Conservation (phyloP, 228 moss, liverwort and hornwort species). For the Sphagnum fallax region DNA sequence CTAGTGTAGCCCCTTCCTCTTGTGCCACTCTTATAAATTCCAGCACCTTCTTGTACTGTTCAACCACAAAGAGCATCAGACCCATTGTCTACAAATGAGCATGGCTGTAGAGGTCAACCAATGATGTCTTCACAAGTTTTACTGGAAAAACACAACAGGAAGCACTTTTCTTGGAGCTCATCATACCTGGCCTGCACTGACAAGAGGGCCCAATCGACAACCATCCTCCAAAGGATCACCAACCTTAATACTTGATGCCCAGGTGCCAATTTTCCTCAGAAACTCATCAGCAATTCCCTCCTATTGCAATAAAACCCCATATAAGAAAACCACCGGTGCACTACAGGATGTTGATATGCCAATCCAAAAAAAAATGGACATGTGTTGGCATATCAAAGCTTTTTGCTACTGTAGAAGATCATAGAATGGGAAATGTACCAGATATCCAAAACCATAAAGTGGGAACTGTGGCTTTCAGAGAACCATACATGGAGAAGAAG, state of each 20-base stretch:
- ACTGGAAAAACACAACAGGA: too few species aligned
- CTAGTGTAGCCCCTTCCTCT: slow-evolving; percentile 84
- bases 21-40: slow-evolving; percentile 68
- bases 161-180: too few species aligned
- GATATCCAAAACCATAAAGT: too few species aligned
- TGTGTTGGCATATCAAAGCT: too few species aligned
- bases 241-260: slow-evolving; percentile 88
- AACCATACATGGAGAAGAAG: slow-evolving; percentile 68
- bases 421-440: too few species aligned
- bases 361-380: not conserved
- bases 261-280: slow-evolving; percentile 55
- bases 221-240: slow-evolving; percentile 77
- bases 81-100: too few species aligned
- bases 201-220: slow-evolving; percentile 87
- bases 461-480: too few species aligned
- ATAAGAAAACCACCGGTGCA: not conserved
- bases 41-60: slow-evolving; percentile 80
- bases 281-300: slow-evolving; percentile 89
- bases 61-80: not conserved
- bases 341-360: not conserved
- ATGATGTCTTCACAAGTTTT: too few species aligned
- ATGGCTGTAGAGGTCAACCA: too few species aligned
- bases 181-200: slow-evolving; percentile 69
- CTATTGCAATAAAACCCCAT: slow-evolving; percentile 13
- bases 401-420: too few species aligned